Percentiles rank a stretch among this genome's conserved stretches.
phyloP scores from a whole-genome alignment of 768 basidiomycete genomes.

The Kwoniella botswanensis region DNA sequence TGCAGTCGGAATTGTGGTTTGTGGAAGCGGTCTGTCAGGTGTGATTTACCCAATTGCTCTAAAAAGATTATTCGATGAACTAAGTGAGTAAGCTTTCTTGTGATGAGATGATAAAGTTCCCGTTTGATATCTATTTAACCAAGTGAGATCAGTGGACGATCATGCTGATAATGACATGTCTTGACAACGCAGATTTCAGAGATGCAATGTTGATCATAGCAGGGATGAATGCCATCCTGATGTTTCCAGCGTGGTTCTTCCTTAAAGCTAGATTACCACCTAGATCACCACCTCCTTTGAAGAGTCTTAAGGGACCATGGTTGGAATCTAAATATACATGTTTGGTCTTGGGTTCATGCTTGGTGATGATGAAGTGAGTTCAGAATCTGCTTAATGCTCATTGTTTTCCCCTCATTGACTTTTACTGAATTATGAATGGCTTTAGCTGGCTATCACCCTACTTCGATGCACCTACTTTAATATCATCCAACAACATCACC shows the following conservation, averaged over 20 bases:
- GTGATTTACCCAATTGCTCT: slow-evolving; percentile 55
- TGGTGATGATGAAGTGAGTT: slow-evolving; percentile 52
- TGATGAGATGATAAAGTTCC: too few relatives aligned
- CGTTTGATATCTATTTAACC: too few relatives aligned
- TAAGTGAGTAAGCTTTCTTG: slow-evolving; percentile 31
- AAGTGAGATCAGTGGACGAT: too few relatives aligned
- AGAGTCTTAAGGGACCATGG: slow-evolving; percentile 40
- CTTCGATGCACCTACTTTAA: slow-evolving; percentile 47
- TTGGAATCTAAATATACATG: slow-evolving; percentile 45
- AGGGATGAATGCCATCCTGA: slow-evolving; percentile 50
- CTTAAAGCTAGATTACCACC: slow-evolving; percentile 51
- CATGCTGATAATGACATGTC: background rate
- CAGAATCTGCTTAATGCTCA: background rate
- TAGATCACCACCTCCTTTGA: slow-evolving; percentile 41
- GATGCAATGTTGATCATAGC: slow-evolving; percentile 50
- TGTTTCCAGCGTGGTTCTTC: slow-evolving; percentile 53
- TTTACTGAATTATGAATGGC: too few relatives aligned
- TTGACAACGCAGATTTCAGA: slow-evolving; percentile 38
- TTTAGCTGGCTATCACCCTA: slow-evolving; percentile 52
- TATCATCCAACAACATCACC: slow-evolving; percentile 38
- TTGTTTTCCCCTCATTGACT: background rate
- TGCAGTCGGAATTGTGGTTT: slow-evolving; percentile 51
- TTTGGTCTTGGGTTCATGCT: slow-evolving; percentile 43
- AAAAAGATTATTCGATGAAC: slow-evolving; percentile 38
- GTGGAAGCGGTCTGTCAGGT: slow-evolving; percentile 51